Evolutionary conservation across 2,329 filamentous ascomycete genomes (phyloP), one percentile per base, ranked within the genome.

Genomic region (Claviceps humidiphila): DNA sequence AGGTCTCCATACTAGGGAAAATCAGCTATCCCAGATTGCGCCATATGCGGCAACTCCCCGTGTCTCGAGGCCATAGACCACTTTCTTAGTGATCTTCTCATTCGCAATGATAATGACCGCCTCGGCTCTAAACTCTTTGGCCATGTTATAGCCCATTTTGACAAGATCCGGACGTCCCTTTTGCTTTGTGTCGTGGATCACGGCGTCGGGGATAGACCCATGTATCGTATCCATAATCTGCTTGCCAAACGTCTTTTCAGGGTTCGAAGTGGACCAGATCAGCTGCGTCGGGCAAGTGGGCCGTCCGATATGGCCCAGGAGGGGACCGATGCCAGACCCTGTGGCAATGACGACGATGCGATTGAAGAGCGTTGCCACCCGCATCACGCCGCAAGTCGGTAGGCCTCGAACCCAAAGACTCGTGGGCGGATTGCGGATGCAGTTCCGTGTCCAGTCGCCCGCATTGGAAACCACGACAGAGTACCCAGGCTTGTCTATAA

Each of bases 101-200:
- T 89, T 89, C 52, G 81, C 81, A 59, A 89, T 83, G 54, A 88
- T 76, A 61, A 87, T 82, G 40, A 88, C 82, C 2, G 84, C 85
- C 71, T 89, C 84, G 1, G 82, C 68, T 8, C 70, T 66, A 58
- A 77, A 81, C 41, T 75, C 72, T 46, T 80, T 69, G 13, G 71
- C 71, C 30, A 83, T 60, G 63, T 86, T 75, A 62, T 68, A 75
- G 4, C 69, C 68, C 65, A 73, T 72, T 46, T 63, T 62, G 14
- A 74, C 69, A n/a, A 77, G 64, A 55, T 87, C 77, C 2, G 81
- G 75, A 6, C 83, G 72, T 0, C 81, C 82, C 37, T 71, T 70
- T 39, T 66, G 62, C 52, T 74, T 73, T 2, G 84, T 87, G 62
- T 89, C 82, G 62, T 86, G 75, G 51, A 89, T 77, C 17, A 87